phyloP scores from a whole-genome alignment of 2,329 filamentous ascomycete species.

The Colletotrichum sp. region DNA sequence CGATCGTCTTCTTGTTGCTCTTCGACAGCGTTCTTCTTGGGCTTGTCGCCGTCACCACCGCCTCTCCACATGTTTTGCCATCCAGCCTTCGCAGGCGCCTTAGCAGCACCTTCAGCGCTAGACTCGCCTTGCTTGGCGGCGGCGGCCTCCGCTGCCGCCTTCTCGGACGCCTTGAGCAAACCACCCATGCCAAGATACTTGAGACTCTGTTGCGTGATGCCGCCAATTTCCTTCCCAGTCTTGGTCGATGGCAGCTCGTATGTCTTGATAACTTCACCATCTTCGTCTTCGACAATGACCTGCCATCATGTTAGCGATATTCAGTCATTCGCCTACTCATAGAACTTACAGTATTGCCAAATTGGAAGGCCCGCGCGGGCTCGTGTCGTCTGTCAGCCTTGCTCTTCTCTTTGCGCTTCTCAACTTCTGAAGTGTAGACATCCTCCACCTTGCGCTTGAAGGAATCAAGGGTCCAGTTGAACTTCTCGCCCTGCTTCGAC shows the following conservation, averaged over 20 bases:
- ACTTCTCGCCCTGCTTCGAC: conserved; percentile 35
- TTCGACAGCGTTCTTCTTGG: conserved; percentile 46
- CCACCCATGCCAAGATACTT: conserved; percentile 61
- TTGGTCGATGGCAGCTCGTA: conserved; percentile 72
- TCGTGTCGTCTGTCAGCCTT: conserved; percentile 64
- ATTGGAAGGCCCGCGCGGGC: conserved; percentile 84
- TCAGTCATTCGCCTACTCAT: neutral
- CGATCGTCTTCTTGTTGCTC: conserved; percentile 69
- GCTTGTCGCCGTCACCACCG: conserved; percentile 37
- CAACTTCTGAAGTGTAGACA: conserved; percentile 64
- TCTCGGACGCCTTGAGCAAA: conserved; percentile 45
- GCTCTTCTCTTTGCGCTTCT: conserved; percentile 65
- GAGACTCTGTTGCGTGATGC: conserved; percentile 48
- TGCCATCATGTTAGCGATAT: conserved; percentile 40
- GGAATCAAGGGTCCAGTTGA: conserved; percentile 45
- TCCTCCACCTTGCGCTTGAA: conserved; percentile 56
- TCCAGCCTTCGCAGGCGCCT: conserved; percentile 47
- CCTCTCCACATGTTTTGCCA: conserved; percentile 57
- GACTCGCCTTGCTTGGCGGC: conserved; percentile 32
- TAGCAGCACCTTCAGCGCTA: conserved; percentile 35
- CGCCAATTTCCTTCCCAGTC: conserved; percentile 33
- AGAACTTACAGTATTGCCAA: conserved; percentile 73
- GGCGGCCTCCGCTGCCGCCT: conserved; percentile 31
- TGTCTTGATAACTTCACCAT: conserved; percentile 85
- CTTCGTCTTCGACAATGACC: conserved; percentile 87